Conservation (phyloP, 176 grass and related monocot genomes). For the Aegilops umbellulata region DNA sequence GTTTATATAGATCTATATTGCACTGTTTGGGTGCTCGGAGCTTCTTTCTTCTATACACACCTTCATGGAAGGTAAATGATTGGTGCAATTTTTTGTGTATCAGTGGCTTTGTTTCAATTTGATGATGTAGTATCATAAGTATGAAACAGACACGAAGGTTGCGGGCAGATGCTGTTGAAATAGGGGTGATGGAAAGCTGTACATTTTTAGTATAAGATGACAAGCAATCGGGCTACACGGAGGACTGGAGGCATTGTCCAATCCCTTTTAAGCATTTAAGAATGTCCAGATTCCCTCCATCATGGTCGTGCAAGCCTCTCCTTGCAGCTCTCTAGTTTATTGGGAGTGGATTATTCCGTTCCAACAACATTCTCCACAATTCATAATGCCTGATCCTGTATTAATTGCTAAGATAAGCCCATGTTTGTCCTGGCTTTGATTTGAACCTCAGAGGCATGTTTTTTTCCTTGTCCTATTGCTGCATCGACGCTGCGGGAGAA, state of each 20-base stretch:
- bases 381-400: constrained; percentile 23
- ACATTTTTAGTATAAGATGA: constrained; percentile 10
- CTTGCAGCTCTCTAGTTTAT: constrained; percentile 22
- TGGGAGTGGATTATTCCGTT: constrained; percentile 23
- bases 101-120: background rate
- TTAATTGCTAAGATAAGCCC: constrained; percentile 40
- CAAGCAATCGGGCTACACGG: background rate
- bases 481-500: background rate
- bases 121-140: background rate
- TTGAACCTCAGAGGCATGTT: constrained; percentile 5
- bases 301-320: constrained; percentile 50
- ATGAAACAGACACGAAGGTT: background rate
- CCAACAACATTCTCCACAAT: constrained; percentile 31
- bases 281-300: constrained; percentile 36
- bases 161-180: constrained; percentile 18
- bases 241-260: background rate
- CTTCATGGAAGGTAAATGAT: background rate
- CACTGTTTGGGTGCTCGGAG: background rate
- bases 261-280: constrained; percentile 22
- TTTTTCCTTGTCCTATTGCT: constrained; percentile 17
- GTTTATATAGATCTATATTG: background rate
- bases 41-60: constrained; percentile 5
- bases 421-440: constrained; percentile 24
- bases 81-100: background rate
- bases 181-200: constrained; percentile 14